phyloP scores from a whole-genome alignment of 768 basidiomycete genomes.

The Stropharia rugosoannulata region DNA sequence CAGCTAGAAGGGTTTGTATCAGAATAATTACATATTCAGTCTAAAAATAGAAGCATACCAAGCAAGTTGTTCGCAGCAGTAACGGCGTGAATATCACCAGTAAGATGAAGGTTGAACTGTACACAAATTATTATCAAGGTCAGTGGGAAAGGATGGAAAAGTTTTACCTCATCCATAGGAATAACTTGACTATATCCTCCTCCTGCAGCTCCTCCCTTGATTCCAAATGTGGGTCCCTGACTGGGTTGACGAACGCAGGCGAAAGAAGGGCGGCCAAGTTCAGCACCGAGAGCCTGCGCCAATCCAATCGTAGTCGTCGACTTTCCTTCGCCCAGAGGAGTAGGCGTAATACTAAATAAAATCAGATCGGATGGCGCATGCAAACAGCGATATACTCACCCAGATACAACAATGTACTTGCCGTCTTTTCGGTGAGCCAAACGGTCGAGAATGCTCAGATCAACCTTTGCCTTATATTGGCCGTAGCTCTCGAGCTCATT shows the following conservation, averaged over 20 bases:
- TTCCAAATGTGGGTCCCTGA: constrained; percentile 98
- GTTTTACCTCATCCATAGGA: constrained; percentile 91
- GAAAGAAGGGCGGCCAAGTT: constrained; percentile 88
- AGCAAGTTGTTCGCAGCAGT: constrained; percentile 97
- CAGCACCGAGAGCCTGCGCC: constrained; percentile 94
- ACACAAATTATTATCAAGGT: constrained; percentile 1
- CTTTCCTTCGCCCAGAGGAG: constrained; percentile 96
- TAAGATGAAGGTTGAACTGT: constrained; percentile 93
- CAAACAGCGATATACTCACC: constrained; percentile 41
- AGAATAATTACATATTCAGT: background rate
- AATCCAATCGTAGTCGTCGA: constrained; percentile 97
- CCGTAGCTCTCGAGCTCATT: constrained; percentile 94
- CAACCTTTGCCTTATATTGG: constrained; percentile 96
- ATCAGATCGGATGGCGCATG: constrained; percentile 11
- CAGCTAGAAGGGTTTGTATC: constrained; percentile 49
- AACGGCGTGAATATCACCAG: constrained; percentile 97
- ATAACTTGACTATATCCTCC: constrained; percentile 99
- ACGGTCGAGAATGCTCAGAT: constrained; percentile 83
- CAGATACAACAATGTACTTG: constrained; percentile 95
- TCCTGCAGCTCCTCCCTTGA: constrained; percentile 98
- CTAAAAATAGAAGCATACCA: constrained; percentile 39
- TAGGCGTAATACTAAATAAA: constrained; percentile 80
- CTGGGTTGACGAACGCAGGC: constrained; percentile 98
- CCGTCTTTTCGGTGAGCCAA: constrained; percentile 84
- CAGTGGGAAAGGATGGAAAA: background rate